Evolutionary conservation across 352 stramenopile genomes (phyloP), one percentile per base, ranked within the genome.

Genomic region (Thraustochytrium sp.): DNA sequence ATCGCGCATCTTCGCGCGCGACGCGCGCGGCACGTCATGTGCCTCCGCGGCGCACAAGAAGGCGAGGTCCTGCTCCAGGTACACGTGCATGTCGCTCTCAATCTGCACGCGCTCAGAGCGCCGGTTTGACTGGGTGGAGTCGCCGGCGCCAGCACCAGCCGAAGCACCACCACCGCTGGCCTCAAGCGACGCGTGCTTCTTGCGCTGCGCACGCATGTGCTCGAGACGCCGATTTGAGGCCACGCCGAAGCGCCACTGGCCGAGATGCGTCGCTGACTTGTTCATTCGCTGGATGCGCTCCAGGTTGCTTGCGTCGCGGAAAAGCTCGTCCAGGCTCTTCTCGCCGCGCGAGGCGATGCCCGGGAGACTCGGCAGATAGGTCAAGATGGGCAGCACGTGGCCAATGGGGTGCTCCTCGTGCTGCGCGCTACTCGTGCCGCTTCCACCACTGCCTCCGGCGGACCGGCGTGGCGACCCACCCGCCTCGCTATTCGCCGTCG

Each of bases 281-380:
- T 80, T 80, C 36, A 80, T 61, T 9, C 40, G 31, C 34, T 80
- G 68, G 36, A 80, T 51, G 31, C 68, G 68, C 46, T 80, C 34
- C 26, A 80, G 31, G 31, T 80, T 80, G 68, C 34, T 80, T 11
- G 68, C 68, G n/a, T 80, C 68, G 11, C 68, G 42, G 26, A 55
- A 80, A 9, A 80, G 42, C 31, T 80, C 68, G 31, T 80, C 68
- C 9, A 80, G 42, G 3, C n/a, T 48, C 51, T 80, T 80, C 46
- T 80, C 68, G 36, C 21, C 53, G 68, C 42, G 46, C 51, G 26
- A 9, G 0, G 26, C 40, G 29, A 75, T 42, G 4, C 68, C 68
- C 1, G 68, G 68, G 8, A 80, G 31, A 8, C 34, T 61, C 4
- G 68, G 68, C 5, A 80, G 76, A 31, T 64, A 80, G 5, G 44